Evolutionary conservation across 2,329 filamentous ascomycete genomes (phyloP), one percentile per base, ranked within the genome.

Genomic region (Aspergillus versicolor): DNA sequence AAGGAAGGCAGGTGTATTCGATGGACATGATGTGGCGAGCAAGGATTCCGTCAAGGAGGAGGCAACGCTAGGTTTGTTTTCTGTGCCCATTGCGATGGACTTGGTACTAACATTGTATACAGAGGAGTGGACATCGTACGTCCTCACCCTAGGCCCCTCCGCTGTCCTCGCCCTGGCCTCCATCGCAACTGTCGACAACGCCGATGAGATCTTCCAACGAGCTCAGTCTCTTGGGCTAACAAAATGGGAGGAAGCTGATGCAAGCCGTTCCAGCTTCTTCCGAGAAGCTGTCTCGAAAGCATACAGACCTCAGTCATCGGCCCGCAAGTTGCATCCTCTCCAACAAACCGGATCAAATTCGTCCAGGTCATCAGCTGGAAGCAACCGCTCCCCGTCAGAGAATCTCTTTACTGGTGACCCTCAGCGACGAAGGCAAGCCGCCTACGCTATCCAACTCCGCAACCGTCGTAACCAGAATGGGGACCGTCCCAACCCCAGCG

Each of bases 121-220:
- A 82, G 82, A 86, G 65, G 83, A 86, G 67, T 88, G 85, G 85
- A 82, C 81, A 17, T 78, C 79, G 52, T 83, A 85, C 64, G 72
- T 88, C 27, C 73, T 86, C 34, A 85, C 83, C 0, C 76, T 86
- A 15, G 85, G 85, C 5, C 83, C 82, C 9, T 78, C 79, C 7
- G 79, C 81, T 1, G 75, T 87, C 11, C 73, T 87, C 13, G 76
- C 79, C 7, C 77, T 88, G 57, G 78, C 71, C 52, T 80, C 55
- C 61, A 67, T 73, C 52, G 73, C 70, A 51, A 73, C 67, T 41
- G 73, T 70, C 52, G 76, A 73, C 32, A 73, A 70, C 49, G 71
- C 70, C 30, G 63, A 73, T 13, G 70, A 72, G 3, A 80, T 79
- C 11, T 87, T 87, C 65, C 72, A 75, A 11, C 70, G 80, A 24